These are phyloP conservation scores for Cucumis hystrix DNA, from an alignment of 306 rosid genomes.

Conservation along the genomic window DNA sequence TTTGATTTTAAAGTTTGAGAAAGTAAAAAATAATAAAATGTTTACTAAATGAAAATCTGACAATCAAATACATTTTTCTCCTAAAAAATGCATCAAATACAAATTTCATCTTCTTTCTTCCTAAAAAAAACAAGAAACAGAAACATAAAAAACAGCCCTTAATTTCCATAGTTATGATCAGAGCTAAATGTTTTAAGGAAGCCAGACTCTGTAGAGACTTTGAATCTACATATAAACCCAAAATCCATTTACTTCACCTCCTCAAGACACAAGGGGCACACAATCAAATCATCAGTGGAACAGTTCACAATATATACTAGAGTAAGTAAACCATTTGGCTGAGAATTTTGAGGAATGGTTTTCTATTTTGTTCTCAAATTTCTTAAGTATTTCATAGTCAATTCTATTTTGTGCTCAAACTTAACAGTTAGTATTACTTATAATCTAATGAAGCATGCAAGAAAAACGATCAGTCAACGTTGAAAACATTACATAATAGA, in stretches of 20 bases:
- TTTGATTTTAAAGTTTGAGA: not conserved
- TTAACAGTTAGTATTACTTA: too few relatives aligned
- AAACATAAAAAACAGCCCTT: not conserved
- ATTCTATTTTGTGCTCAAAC: not conserved
- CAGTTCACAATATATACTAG: not conserved
- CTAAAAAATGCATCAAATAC: too few relatives aligned
- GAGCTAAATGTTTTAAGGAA: not conserved
- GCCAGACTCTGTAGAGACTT: not conserved
- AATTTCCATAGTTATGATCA: not conserved
- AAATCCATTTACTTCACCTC: not conserved
- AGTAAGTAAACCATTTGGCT: not conserved
- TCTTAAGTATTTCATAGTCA: not conserved
- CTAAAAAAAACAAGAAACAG: not conserved
- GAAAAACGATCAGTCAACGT: not conserved
- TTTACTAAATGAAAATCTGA: not conserved
- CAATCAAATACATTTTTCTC: not conserved
- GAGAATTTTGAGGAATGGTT: not conserved
- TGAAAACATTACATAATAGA: not conserved
- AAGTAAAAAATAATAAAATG: not conserved
- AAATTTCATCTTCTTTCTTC: not conserved
- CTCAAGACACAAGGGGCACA: not conserved
- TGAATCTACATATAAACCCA: not conserved
- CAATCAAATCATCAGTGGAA: not conserved
- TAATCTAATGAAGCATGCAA: not conserved
- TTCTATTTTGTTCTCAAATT: not conserved